Evolutionary conservation across 768 basidiomycete species (phyloP), one percentile per base, ranked within the genome.

Genomic region (Rhodotorula babjevae): DNA sequence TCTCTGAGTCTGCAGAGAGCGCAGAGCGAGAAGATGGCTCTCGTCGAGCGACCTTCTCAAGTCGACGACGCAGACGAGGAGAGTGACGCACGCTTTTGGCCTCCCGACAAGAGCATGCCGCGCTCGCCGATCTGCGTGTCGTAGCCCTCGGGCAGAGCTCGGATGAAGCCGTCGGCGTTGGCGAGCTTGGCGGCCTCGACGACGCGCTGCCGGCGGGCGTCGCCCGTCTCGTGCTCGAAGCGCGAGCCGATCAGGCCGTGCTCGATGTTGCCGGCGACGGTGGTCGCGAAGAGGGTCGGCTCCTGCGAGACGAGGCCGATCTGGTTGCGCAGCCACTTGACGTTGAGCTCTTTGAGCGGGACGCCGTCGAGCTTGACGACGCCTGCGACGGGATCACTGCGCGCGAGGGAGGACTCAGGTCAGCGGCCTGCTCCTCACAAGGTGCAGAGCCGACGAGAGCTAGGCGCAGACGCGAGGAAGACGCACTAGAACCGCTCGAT

Each of bases 141-240:
- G 31, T 67, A 85, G 7, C 83, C 83, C 23, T 82, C 78, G 1
- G 84, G 84, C 4, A 85, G 78, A n/a, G 80, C 77, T 18, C 75
- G 65, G 79, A 85, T 84, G 76, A 85, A 85, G 18, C 80, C 82
- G 73, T 84, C 81, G 12, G 84, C 84, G 72, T 85, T 85, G 59
- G 84, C 82, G 70, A 82, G 82, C 75, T 82, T 77, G 65, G 81
- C 82, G 7, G 84, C 84, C 31, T 81, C 80, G 61, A 82, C 78
- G 76, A 84, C 81, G 21, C 83, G 77, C 66, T 79, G 77, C 56
- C 82, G 78, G 78, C 82, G 82, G 64, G 82, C 79, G 29, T 81
- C 83, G 15, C 77, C 65, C 15, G 78, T 65, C 15, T 78, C 78
- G 59, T 79, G 61, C 75, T 84, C 83, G 71, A 79, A 81, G 21